Base-by-base conservation (phyloP, 1,139 yeast species). In the Kodamaea sp. region DNA sequence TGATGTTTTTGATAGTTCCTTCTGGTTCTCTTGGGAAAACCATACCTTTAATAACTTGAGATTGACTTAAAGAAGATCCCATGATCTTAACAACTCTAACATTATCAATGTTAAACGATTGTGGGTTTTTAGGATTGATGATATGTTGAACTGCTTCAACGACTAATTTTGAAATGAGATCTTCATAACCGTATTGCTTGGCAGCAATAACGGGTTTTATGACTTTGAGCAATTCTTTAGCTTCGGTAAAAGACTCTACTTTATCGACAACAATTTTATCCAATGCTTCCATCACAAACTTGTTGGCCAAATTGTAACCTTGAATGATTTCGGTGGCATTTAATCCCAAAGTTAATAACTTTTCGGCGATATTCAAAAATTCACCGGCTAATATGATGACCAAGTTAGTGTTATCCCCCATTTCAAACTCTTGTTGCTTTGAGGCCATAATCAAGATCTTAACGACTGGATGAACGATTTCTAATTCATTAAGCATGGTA, bases 11-110 rank as follows among this genome's bases (percentile, higher is more conserved):
- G 40, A 90, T 66, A 47, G 79, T 81, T 10, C 97, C 96, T 62
- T 92, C 97, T 8, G 98, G 97, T 62, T 89, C 96, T 55, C 95
- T 78, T 52, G 96, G 95, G 74, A 94, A 92, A 31, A 94, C 97
- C 98, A 92, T 92, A 51, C 98, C 98, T 65, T 86, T 87, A 50
- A 94, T 72, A 40, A 94, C 98, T 52, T 76, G 75, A 7, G 95
- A 84, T 51, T 76, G 75, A 27, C 72, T 66, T 52, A 94, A 70
- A 40, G 94, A 75, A 20, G 95, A 76, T 43, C 98, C 98, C 96
- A 92, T 87, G 52, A 92, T 84, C 66, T 92, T 92, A 36, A 92
- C 98, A 25, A 92, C 97, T 60, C 98, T 81, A 45, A 92, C 78
- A 41, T 89, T 84, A 60, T 92, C 98, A 42, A 92, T 92, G 59